Base-by-base conservation (phyloP, 192 early-diverging fungal species). In the Rhizophagus clarus region DNA sequence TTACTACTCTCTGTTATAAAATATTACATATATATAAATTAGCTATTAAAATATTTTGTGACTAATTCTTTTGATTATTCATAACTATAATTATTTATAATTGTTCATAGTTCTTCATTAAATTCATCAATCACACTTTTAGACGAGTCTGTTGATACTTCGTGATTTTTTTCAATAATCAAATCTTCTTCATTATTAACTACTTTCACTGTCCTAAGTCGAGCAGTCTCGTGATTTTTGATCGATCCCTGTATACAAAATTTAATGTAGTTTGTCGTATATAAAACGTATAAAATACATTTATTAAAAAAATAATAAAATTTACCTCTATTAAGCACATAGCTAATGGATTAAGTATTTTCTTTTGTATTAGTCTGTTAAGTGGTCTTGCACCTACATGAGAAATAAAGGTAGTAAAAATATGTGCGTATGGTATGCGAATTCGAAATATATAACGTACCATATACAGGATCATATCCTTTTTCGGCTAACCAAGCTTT, bases 391-490 rank as follows among this genome's bases (percentile, higher is more conserved):
- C 97, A 80, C 98, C 73, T 61, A 60, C 61, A 32, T 12, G 22
- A 7, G 11, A 61, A 24, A n/a, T n/a, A 31, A 68, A 20, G 37
- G 15, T 32, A 29, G 29, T 34, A 68, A 20, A 15, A 31, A 17
- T 32, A 34, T 6, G 6, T 32, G 20, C 37, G 31, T 20, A n/a
- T n/a, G 4, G 20, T 68, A 17, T 32, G 28, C 6, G 11, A 68
- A 37, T 60, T 29, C 45, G 76, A 82, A 29, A 34, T 98, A 81
- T 12, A 83, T 81, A 81, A 95, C 94, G 63, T 87, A 42, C 89
- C 98, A 84, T 96, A 99, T 14, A 92, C 85, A 31, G 96, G 97
- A 84, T 98, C 95, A 81, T 98, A 99, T 22, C 96, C 90, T 51
- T 89, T 83, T 56, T 88, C 82, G 12, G 97, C 88, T 15, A 99